phyloP scores from a whole-genome alignment of 768 basidiomycete genomes.

The Russula earlei region DNA sequence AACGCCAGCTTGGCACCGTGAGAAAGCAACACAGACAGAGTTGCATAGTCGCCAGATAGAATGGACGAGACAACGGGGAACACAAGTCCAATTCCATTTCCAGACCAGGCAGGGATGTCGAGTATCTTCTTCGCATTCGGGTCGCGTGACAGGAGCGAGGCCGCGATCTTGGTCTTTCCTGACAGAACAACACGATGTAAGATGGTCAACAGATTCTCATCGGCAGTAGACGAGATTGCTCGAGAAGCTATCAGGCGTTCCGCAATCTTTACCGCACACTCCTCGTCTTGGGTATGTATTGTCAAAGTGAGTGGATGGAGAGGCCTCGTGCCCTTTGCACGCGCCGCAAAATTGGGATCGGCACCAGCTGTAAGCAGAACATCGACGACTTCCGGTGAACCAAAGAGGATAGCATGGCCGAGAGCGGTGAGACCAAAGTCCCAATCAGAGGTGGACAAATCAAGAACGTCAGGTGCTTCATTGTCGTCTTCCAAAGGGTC shows the following conservation, averaged over 20 bases:
- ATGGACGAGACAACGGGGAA: conserved; percentile 27
- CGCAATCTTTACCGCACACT: conserved; percentile 21
- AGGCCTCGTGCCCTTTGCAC: conserved; percentile 21
- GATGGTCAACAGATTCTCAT: conserved; percentile 24
- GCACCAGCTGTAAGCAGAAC: conserved; percentile 40
- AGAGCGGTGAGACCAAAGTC: conserved; percentile 47
- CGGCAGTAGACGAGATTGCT: conserved; percentile 25
- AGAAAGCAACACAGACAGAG: conserved; percentile 24
- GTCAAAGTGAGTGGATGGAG: conserved; percentile 27
- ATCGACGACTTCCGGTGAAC: conserved; percentile 36
- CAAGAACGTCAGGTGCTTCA: conserved; percentile 46
- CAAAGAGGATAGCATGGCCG: conserved; percentile 41
- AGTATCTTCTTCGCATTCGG: conserved; percentile 27
- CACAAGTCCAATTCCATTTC: background rate
- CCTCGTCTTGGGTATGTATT: conserved; percentile 20
- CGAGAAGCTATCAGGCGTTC: conserved; percentile 25
- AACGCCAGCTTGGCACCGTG: conserved; percentile 24
- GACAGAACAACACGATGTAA: conserved; percentile 26
- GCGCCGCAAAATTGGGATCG: conserved; percentile 32
- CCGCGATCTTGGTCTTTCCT: conserved; percentile 22
- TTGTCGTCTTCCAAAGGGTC: conserved; percentile 41
- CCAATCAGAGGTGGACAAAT: conserved; percentile 47
- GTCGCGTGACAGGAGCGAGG: conserved; percentile 24
- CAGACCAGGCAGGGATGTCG: conserved; percentile 21
- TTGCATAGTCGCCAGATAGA: conserved; percentile 21